Evolutionary conservation across 2,329 filamentous ascomycete genomes (phyloP), one percentile per base, ranked within the genome.

Genomic region (Penicillium sp.): DNA sequence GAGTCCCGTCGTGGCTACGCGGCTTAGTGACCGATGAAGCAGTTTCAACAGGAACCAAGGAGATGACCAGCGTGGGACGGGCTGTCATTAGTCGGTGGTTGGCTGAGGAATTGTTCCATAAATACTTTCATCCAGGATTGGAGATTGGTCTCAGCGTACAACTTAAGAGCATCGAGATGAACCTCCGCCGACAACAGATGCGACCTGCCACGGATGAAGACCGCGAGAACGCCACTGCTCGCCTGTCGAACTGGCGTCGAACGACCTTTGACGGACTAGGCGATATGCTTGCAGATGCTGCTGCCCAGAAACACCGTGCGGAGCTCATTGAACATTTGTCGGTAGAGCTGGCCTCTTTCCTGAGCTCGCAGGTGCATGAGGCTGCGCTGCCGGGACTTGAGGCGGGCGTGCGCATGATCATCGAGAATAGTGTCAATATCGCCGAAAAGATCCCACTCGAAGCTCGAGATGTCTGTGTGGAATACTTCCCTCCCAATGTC

Each of bases 31-130:
- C 93, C 70, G 81, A 87, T 47, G 92, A 95, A 64, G 93, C 91
- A 0, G 80, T 95, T 49, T 84, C 86, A 64, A 90, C 87, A 9
- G 94, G 92, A 56, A 95, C 92, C 68, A 92, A 96, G 71, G 94
- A 99, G 73, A 99, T 99, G 94, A 97, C 91, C 6, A 92, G 92
- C 5, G 88, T 95, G 23, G 94, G 94, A 15, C 85, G 93, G 49
- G 91, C 93, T 12, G 85, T 92, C 59, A 91, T 99, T 62, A 89
- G 89, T 26, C 84, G 86, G 54, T 99, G 93, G 90, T 76, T 99
- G 6, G 86, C 93, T 23, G 90, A 96, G 43, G 90, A 95, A 67
- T 83, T 97, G 41, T 95, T 97, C 70, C 86, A 95, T 70, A 86
- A 87, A 49, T 92, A 88, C 72, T 97, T 99, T 75, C 94, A 99